Conservation (phyloP, 495 filamentous ascomycete genomes). For the Hypoxylon subgilvum region DNA sequence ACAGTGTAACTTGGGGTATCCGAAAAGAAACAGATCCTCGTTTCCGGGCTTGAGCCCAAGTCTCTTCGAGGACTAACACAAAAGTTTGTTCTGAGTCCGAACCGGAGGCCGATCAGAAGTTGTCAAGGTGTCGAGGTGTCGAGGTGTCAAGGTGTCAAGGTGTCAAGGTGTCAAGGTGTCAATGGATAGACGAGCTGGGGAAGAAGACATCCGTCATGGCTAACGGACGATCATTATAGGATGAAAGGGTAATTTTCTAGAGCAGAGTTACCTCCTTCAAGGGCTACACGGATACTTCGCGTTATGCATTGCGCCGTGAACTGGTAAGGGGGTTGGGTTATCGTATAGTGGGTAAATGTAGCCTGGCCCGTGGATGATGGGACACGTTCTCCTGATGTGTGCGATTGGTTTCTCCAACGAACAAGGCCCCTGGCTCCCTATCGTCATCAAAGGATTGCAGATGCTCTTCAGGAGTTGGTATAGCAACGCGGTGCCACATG, state of each 20-base stretch:
- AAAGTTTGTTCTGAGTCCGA: slow-evolving; percentile 31
- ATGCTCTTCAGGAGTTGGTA: slow-evolving; percentile 6
- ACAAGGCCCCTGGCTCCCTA: not conserved
- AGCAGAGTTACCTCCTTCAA: slow-evolving; percentile 16
- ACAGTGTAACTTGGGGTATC: slow-evolving; percentile 44
- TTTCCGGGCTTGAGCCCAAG: slow-evolving; percentile 25
- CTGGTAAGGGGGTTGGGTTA: slow-evolving; percentile 37
- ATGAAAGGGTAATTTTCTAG: slow-evolving; percentile 26
- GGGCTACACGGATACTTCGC: slow-evolving; percentile 31
- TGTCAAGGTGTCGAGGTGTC: slow-evolving; percentile 6
- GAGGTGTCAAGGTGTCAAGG: too few species aligned
- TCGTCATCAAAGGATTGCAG: slow-evolving; percentile 1
- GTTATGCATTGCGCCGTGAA: slow-evolving; percentile 42
- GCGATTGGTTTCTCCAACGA: slow-evolving; percentile 22
- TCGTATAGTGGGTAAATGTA: slow-evolving; percentile 25
- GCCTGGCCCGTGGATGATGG: slow-evolving; percentile 9
- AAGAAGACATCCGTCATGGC: slow-evolving; percentile 5
- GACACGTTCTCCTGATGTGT: slow-evolving; percentile 33
- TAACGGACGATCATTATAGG: slow-evolving; percentile 23
- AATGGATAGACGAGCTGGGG: slow-evolving; percentile 9
- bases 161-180: slow-evolving; percentile 1
- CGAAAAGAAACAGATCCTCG: slow-evolving; percentile 32
- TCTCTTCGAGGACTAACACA: slow-evolving; percentile 15
- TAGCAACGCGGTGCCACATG: slow-evolving; percentile 5
- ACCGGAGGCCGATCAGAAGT: slow-evolving; percentile 18